These are phyloP conservation scores for Leccinum subrobustum DNA, from an alignment of 1,284 basidiomycete species.

Conservation along the genomic window DNA sequence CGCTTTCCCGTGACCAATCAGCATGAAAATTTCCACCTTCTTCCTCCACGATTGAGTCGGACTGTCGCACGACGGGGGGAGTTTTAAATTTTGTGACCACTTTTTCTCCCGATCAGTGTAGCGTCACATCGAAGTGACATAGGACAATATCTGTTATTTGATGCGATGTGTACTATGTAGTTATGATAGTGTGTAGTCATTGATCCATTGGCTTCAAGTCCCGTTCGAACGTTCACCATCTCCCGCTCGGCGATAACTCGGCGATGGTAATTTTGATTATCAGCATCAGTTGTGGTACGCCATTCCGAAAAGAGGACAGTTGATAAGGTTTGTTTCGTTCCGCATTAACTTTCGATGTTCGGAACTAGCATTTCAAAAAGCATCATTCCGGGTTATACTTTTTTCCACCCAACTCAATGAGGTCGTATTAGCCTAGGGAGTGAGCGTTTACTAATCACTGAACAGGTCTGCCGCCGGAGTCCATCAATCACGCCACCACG, in stretches of 20 bases:
- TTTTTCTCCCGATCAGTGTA: not conserved
- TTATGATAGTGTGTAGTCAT: not conserved
- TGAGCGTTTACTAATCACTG: not conserved
- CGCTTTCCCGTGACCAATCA: not conserved
- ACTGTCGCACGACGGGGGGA: not conserved
- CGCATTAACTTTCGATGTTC: not conserved
- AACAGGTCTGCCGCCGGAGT: not conserved
- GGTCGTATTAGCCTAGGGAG: not conserved
- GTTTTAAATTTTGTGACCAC: not conserved
- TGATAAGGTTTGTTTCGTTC: not conserved
- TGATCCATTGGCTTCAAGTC: not conserved
- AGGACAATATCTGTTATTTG: not conserved
- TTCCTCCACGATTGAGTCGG: conserved; percentile 19
- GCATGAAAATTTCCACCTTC: conserved; percentile 11
- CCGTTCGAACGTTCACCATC: not conserved
- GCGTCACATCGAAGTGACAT: not conserved
- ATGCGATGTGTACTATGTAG: not conserved
- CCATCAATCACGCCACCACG: not conserved
- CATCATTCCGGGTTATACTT: not conserved
- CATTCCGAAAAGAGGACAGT: not conserved
- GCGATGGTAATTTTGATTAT: not conserved
- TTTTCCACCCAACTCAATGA: not conserved
- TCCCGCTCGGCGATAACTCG: not conserved
- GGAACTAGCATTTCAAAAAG: not conserved
- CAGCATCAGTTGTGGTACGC: not conserved